Percentiles rank a stretch among this genome's conserved stretches.
Evolutionary conservation across 2,329 filamentous ascomycete genomes (phyloP).

Genomic region (Monilinia vaccinii-corymbosi): DNA sequence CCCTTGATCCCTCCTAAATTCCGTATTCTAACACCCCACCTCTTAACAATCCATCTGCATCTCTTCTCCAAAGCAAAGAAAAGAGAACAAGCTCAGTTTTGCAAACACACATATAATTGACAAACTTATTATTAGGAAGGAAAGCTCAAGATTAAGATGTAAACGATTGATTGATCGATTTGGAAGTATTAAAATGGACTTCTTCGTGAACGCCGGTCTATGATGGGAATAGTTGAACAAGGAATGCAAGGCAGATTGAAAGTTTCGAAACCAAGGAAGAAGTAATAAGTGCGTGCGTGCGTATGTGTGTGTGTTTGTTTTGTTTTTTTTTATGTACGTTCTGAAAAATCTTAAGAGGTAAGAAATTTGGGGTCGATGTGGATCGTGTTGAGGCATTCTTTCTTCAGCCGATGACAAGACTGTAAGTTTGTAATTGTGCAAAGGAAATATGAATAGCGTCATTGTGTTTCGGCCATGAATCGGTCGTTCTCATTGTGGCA

Average conservation of each 20-base stretch:
- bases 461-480: not conserved
- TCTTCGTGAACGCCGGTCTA: slow-evolving; percentile 1
- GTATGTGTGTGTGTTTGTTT: not conserved
- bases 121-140: not conserved
- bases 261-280: not conserved
- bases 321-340: not conserved
- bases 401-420: not conserved
- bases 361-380: not conserved
- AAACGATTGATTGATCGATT: not conserved
- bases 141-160: not conserved
- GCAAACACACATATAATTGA: not conserved
- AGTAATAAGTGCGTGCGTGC: not conserved
- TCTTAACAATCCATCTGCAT: not conserved
- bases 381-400: not conserved
- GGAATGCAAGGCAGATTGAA: not conserved
- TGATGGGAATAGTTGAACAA: not conserved
- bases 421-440: not conserved
- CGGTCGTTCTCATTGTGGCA: not conserved
- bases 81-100: not conserved
- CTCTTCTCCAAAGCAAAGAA: not conserved
- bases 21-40: not conserved
- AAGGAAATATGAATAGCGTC: slow-evolving; percentile 3
- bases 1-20: not conserved
- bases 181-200: not conserved
- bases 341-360: not conserved